Evolutionary conservation across 768 basidiomycete species (phyloP).

Genomic region (Leccinum longicurvipes): DNA sequence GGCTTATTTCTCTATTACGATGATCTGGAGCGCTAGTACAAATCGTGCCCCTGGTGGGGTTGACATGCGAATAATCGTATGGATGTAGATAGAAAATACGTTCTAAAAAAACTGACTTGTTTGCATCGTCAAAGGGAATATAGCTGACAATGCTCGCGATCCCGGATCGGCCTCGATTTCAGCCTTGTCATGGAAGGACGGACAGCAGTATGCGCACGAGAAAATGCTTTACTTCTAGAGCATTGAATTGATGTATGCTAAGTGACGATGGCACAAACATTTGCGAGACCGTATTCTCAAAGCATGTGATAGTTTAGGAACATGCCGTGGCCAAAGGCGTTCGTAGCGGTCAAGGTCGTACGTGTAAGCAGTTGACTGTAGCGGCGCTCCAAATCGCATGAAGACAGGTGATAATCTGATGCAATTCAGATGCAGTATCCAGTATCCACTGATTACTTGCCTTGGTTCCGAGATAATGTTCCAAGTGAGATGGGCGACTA

Average conservation of each 20-base stretch:
- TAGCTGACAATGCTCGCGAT: slow-evolving; percentile 7
- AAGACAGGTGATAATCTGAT: neutral
- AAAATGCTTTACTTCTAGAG: slow-evolving; percentile 1
- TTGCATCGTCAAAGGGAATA: slow-evolving; percentile 3
- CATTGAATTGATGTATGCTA: slow-evolving; percentile 13
- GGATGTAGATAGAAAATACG: neutral
- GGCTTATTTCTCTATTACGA: neutral
- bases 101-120: neutral
- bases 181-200: neutral
- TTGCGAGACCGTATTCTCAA: too few species aligned
- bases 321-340: neutral
- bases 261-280: too few species aligned
- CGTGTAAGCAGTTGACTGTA: too few species aligned
- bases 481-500: too few species aligned
- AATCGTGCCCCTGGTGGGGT: neutral
- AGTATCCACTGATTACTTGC: too few species aligned
- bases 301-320: neutral
- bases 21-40: neutral
- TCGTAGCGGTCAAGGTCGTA: too few species aligned
- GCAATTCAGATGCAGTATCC: too few species aligned
- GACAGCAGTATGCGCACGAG: neutral
- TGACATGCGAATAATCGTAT: neutral
- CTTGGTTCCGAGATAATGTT: too few species aligned
- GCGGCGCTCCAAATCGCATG: too few species aligned
- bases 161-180: slow-evolving; percentile 11